These are phyloP conservation scores for Camelina hispida DNA, from an alignment of 345 rosid genomes.

Conservation along the genomic window DNA sequence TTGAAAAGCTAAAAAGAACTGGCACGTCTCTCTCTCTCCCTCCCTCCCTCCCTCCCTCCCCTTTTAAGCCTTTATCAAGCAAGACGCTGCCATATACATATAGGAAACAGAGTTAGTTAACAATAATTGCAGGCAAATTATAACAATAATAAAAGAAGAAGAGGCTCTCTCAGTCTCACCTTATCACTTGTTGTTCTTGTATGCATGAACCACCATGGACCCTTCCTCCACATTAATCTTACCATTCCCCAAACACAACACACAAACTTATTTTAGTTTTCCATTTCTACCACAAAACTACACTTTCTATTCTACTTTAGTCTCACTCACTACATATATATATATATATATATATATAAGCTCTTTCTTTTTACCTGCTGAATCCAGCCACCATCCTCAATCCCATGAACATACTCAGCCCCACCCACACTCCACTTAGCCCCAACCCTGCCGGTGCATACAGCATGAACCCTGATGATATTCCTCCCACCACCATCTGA, in stretches of 20 bases:
- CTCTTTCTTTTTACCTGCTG: conserved; percentile 57
- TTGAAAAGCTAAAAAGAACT: background rate
- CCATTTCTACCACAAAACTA: background rate
- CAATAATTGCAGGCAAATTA: background rate
- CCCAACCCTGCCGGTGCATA: conserved; percentile 63
- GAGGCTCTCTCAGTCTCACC: conserved; percentile 13
- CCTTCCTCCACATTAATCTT: conserved; percentile 69
- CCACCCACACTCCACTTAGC: conserved; percentile 89
- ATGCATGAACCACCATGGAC: conserved; percentile 99
- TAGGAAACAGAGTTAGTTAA: conserved; percentile 8
- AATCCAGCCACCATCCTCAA: conserved; percentile 78
- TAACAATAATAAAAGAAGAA: background rate
- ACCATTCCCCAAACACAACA: conserved; percentile 28
- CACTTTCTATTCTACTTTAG: background rate
- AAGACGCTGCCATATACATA: conserved; percentile 36
- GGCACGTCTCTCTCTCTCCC: background rate
- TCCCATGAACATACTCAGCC: conserved; percentile 88
- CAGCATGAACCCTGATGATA: conserved; percentile 70
- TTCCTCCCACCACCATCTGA: conserved; percentile 68
- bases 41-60: background rate
- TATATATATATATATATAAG: background rate
- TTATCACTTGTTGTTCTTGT: conserved; percentile 17
- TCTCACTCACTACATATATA: background rate
- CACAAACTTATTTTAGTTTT: conserved; percentile 7
- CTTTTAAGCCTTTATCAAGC: conserved; percentile 8